Conservation (phyloP, 371 early-diverging fungal genomes). For the Mortierella polycephala region DNA sequence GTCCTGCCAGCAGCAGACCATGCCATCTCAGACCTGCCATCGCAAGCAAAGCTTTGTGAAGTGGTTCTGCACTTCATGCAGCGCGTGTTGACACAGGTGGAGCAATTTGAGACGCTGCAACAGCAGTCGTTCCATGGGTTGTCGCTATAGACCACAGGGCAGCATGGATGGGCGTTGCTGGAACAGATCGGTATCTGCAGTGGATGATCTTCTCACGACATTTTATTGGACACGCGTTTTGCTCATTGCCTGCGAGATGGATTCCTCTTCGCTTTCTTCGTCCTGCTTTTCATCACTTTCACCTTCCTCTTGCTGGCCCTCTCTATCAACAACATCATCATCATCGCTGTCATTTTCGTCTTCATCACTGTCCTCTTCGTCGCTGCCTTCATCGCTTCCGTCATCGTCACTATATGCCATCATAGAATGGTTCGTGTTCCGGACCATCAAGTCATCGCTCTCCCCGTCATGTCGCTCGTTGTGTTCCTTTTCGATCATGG, state of each 20-base stretch:
- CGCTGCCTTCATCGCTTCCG: constrained; percentile 48
- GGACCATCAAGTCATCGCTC: constrained; percentile 64
- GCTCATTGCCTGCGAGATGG: constrained; percentile 24
- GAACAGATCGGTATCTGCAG: not conserved
- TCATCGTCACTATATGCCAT: constrained; percentile 54
- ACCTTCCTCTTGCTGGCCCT: constrained; percentile 25
- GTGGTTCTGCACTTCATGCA: constrained; percentile 22
- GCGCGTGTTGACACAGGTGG: constrained; percentile 13
- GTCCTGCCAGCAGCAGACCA: constrained; percentile 61
- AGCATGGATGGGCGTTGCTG: not conserved
- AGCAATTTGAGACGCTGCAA: constrained; percentile 14
- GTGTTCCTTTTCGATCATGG: constrained; percentile 67
- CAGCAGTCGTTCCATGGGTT: constrained; percentile 19
- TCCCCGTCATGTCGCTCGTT: constrained; percentile 57
- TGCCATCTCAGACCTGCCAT: constrained; percentile 44
- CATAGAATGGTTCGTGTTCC: constrained; percentile 63
- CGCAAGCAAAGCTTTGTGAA: constrained; percentile 50
- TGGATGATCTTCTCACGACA: not conserved
- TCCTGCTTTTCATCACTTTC: constrained; percentile 32
- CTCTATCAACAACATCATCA: constrained; percentile 41
- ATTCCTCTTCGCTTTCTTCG: constrained; percentile 15
- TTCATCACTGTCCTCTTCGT: constrained; percentile 34
- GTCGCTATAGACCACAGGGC: constrained; percentile 7
- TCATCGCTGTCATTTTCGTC: constrained; percentile 55
- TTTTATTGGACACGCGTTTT: constrained; percentile 29